phyloP scores from a whole-genome alignment of 2,329 filamentous ascomycete species.

The Hypoxylon sp. region DNA sequence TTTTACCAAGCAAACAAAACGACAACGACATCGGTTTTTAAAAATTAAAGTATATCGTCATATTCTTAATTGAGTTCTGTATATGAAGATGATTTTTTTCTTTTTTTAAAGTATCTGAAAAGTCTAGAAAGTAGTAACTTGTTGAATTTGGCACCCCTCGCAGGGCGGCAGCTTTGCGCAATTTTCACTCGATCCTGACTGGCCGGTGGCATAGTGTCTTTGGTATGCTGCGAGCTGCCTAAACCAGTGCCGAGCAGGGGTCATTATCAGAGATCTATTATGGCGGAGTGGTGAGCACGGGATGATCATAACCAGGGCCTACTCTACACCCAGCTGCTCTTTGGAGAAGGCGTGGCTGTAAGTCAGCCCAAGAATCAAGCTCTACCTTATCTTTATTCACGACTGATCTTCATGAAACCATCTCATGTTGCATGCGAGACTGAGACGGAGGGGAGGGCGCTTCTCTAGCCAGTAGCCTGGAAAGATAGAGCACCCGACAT shows the following conservation, averaged over 20 bases:
- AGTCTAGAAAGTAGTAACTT: too few relatives aligned
- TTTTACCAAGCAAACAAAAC: too few relatives aligned
- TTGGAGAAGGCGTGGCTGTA: conserved; percentile 7
- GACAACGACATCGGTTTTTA: too few relatives aligned
- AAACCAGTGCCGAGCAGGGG: conserved; percentile 12
- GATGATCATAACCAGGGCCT: not conserved
- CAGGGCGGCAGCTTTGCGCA: too few relatives aligned
- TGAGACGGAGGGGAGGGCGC: too few relatives aligned
- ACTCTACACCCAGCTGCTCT: conserved; percentile 2
- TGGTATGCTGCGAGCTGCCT: conserved; percentile 17
- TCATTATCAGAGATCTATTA: conserved; percentile 16
- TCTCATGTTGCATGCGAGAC: conserved; percentile 7
- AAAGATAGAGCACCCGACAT: not conserved
- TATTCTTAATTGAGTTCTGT: too few relatives aligned
- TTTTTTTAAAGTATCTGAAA: too few relatives aligned
- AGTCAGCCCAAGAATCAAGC: conserved; percentile 12
- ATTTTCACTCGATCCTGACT: too few relatives aligned
- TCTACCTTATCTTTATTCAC: not conserved
- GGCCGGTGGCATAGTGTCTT: not conserved
- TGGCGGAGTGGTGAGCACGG: conserved; percentile 1
- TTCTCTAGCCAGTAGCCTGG: conserved; percentile 16
- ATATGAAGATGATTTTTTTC: too few relatives aligned
- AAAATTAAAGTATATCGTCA: too few relatives aligned
- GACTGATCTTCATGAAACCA: not conserved
- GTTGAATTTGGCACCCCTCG: too few relatives aligned